These are phyloP conservation scores for Telopea speciosissima DNA, from an alignment of 177 flowering plant genomes.

Conservation along the genomic window DNA sequence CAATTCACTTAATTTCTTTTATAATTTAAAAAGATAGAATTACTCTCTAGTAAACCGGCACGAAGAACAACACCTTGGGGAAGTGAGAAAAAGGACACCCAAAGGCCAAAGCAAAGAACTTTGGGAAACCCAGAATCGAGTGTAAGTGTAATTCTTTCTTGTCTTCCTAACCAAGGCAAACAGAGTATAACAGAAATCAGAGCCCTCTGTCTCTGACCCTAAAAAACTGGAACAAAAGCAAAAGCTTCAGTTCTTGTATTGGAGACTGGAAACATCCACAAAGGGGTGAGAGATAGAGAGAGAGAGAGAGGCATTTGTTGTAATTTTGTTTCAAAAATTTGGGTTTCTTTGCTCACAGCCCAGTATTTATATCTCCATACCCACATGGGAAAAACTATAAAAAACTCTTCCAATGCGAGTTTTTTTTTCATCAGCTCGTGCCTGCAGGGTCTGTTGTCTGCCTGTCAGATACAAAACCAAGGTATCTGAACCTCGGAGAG, in stretches of 20 bases:
- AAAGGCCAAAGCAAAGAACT: slow-evolving; percentile 48
- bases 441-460: slow-evolving; percentile 36
- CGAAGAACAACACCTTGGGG: slow-evolving; percentile 78
- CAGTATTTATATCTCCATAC: slow-evolving; percentile 34
- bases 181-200: slow-evolving; percentile 35
- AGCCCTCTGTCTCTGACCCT: slow-evolving; percentile 25
- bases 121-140: slow-evolving; percentile 45
- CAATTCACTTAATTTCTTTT: slow-evolving; percentile 3
- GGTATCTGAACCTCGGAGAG: slow-evolving; percentile 22
- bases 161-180: slow-evolving; percentile 44
- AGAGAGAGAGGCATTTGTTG: not conserved
- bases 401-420: slow-evolving; percentile 21
- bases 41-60: slow-evolving; percentile 31
- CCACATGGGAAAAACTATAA: slow-evolving; percentile 41
- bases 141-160: slow-evolving; percentile 47
- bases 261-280: slow-evolving; percentile 55
- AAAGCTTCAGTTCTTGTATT: slow-evolving; percentile 67
- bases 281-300: not conserved
- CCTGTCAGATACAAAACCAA: slow-evolving; percentile 18
- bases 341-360: slow-evolving; percentile 38
- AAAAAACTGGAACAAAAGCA: slow-evolving; percentile 40
- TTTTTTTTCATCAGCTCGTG: slow-evolving; percentile 28
- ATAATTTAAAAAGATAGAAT: slow-evolving; percentile 7
- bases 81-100: slow-evolving; percentile 57
- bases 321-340: slow-evolving; percentile 2